These are phyloP conservation scores for Vanilla planifolia DNA, from an alignment of 106 monocot species.

Conservation along the genomic window DNA sequence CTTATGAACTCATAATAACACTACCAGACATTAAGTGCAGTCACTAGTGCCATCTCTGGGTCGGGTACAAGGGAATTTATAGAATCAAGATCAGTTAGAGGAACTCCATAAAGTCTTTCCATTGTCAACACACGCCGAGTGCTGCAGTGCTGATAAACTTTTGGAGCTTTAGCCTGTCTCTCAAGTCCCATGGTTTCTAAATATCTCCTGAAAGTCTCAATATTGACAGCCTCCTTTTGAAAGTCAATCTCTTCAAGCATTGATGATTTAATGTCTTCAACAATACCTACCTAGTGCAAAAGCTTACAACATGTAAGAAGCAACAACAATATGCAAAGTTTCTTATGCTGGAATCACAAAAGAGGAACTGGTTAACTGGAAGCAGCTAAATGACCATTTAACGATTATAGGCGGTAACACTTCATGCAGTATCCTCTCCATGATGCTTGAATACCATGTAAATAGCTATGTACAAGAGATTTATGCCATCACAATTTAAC, in stretches of 20 bases:
- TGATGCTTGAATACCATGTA: background rate
- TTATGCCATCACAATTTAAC: no score
- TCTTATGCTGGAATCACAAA: background rate
- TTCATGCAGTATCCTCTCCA: background rate
- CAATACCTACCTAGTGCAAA: constrained; percentile 62
- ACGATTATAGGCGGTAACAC: background rate
- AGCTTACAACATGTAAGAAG: constrained; percentile 7
- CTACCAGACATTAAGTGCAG: constrained; percentile 98
- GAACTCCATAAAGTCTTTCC: constrained; percentile 97
- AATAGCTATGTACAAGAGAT: background rate
- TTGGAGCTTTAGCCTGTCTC: constrained; percentile 82
- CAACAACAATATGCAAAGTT: background rate
- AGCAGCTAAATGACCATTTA: background rate
- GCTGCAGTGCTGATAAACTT: constrained; percentile 71
- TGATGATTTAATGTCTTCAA: constrained; percentile 86
- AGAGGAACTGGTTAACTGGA: background rate
- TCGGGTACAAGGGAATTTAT: constrained; percentile 77
- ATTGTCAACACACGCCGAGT: constrained; percentile 76
- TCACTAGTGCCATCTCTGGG: constrained; percentile 71
- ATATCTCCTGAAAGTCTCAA: constrained; percentile 71
- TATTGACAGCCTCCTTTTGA: constrained; percentile 81
- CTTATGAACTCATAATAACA: background rate
- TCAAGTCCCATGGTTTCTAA: constrained; percentile 69
- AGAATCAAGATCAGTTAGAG: constrained; percentile 93
- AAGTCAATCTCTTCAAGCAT: constrained; percentile 99